Conservation (phyloP, 2,329 filamentous ascomycete genomes). For the Fusarium mangiferae region DNA sequence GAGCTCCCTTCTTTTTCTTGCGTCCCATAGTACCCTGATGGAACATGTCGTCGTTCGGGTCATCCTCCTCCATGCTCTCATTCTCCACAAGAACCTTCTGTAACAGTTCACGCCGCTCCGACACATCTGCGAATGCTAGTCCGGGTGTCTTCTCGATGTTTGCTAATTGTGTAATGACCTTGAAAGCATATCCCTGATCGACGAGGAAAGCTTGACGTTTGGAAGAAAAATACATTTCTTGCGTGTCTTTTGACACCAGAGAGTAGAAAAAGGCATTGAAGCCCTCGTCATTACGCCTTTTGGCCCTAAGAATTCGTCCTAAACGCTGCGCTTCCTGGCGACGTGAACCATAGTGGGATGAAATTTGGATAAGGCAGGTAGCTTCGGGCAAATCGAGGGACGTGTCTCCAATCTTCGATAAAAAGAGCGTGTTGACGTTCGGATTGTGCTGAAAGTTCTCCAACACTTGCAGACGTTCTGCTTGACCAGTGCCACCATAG, state of each 20-base stretch:
- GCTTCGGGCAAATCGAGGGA: conserved; percentile 97
- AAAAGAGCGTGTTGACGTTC: conserved; percentile 88
- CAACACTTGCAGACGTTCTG: conserved; percentile 85
- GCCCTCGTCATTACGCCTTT: conserved; percentile 94
- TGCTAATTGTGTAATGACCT: conserved; percentile 95
- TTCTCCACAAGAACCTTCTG: conserved; percentile 91
- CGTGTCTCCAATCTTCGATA: conserved; percentile 97
- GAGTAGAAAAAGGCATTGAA: conserved; percentile 99
- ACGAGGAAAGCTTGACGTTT: conserved; percentile 97
- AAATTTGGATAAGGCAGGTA: conserved; percentile 96
- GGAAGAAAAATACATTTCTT: conserved; percentile 97
- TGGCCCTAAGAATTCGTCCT: conserved; percentile 92
- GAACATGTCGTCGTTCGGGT: conserved; percentile 61
- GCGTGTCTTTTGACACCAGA: conserved; percentile 94
- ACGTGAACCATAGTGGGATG: conserved; percentile 95
- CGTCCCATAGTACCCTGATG: conserved; percentile 58
- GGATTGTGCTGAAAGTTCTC: conserved; percentile 97
- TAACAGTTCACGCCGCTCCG: conserved; percentile 85
- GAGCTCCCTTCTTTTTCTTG: conserved; percentile 68
- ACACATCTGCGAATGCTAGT: conserved; percentile 81
- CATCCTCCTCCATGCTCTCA: conserved; percentile 78
- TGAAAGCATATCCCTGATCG: conserved; percentile 98
- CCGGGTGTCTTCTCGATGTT: conserved; percentile 87
- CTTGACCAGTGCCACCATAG: conserved; percentile 86
- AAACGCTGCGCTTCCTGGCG: conserved; percentile 95